Conservation (phyloP, 2,329 filamentous ascomycete species). For the Ophioceras dolichostomum region DNA sequence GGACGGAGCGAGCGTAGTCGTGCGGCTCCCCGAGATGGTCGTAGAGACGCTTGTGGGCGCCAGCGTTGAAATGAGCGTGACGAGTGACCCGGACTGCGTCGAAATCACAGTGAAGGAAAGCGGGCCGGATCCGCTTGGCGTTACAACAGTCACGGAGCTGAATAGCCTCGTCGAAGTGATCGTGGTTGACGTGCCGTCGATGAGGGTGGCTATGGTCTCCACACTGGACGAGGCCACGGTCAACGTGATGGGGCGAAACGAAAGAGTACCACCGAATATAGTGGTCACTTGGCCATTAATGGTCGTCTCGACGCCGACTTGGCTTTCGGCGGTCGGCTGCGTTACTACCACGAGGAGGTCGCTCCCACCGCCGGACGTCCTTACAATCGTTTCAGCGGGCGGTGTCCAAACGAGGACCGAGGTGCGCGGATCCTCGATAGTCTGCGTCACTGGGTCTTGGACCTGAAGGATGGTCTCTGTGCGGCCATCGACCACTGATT, state of each 20-base stretch:
- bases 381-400: neutral
- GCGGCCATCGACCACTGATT: conserved; percentile 9
- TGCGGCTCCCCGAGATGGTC: conserved; percentile 14
- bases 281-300: conserved; percentile 6
- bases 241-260: conserved; percentile 7
- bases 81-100: conserved; percentile 9
- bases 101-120: conserved; percentile 14
- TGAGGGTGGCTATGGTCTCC: conserved; percentile 6
- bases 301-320: neutral
- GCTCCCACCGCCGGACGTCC: neutral
- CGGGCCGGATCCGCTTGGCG: conserved; percentile 11
- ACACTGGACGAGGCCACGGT: conserved; percentile 7
- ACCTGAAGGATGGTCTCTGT: neutral
- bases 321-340: neutral
- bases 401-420: neutral
- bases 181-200: conserved; percentile 12
- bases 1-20: conserved; percentile 15
- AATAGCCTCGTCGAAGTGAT: conserved; percentile 12
- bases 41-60: conserved; percentile 11
- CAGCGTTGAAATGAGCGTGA: conserved; percentile 12
- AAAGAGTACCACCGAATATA: conserved; percentile 2
- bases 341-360: neutral
- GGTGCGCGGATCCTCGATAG: neutral
- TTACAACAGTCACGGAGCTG: conserved; percentile 13
- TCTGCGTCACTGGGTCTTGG: neutral